Evolutionary conservation across 2,329 filamentous ascomycete species (phyloP), one percentile per base, ranked within the genome.

Genomic region (Cercospora beticola): DNA sequence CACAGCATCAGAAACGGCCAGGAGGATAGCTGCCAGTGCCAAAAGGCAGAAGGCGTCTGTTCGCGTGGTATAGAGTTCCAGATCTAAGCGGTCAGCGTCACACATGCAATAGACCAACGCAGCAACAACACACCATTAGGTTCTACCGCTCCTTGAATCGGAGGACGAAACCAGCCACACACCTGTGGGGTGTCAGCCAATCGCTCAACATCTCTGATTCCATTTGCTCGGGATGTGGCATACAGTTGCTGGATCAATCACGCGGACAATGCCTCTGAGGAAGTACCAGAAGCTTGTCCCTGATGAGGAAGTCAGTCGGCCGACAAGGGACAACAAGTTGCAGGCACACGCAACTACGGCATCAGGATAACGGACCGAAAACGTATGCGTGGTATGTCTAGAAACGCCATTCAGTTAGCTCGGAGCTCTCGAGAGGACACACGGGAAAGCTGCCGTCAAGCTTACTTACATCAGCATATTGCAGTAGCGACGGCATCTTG

Each of bases 201-300:
- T 31, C 26, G 30, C 10, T 31, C 26, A 26, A 57, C 21, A 31
- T 16, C 54, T 58, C 26, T 18, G n/a, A 2, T 58, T 3, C 10
- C 46, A 52, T 23, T 52, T n/a, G 46, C 46, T 23, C 46, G 21
- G 21, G 3, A 58, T 31, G 26, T 31, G 5, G 30, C 76, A 74
- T 9, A 80, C 78, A 30, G 74, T 77, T 1, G 69, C 71, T 2
- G 78, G 78, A 69, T 79, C 75, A 58, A 77, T 75, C 31, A 79
- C 71, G 8, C 78, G 74, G 23, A 75, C 74, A 33, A 73, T 69
- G 57, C 76, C 78, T 56, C 78, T 70, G 10, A 78, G 70, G 66
- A 71, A 74, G 69, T 80, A 79, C 78, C 78, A 80, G 74, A 80
- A 77, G 14, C 74, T 74, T 21, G 76, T 79, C 60, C 76, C 74